Conservation (phyloP, 805 yeast genomes). For the Cyberlindnera japonica region DNA sequence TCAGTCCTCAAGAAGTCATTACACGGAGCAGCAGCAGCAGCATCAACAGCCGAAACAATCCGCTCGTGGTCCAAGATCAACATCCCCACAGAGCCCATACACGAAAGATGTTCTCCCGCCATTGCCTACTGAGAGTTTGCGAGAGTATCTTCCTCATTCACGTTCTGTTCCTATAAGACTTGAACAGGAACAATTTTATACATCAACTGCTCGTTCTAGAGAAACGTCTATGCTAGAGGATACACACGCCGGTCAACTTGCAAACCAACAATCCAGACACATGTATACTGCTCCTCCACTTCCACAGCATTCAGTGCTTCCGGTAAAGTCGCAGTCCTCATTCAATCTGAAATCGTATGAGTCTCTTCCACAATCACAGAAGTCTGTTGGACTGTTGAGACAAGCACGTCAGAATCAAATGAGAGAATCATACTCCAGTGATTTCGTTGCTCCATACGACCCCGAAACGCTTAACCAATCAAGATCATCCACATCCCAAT, state of each 20-base stretch:
- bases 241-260: too few relatives aligned
- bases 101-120: constrained; percentile 6
- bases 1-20: constrained; percentile 25
- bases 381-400: constrained; percentile 6
- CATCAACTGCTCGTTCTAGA: constrained; percentile 9
- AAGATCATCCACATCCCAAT: constrained; percentile 22
- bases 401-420: constrained; percentile 15
- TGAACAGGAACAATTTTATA: constrained; percentile 10
- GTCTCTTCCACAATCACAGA: neutral
- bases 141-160: constrained; percentile 21
- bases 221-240: constrained; percentile 7
- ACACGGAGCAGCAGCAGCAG: constrained; percentile 5
- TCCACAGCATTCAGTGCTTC: constrained; percentile 22
- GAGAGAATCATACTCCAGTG: constrained; percentile 13
- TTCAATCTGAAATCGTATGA: constrained; percentile 15
- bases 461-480: constrained; percentile 31
- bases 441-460: constrained; percentile 30
- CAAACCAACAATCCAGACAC: constrained; percentile 6
- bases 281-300: constrained; percentile 19
- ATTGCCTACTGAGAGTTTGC: constrained; percentile 1
- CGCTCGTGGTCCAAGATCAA: too few relatives aligned
- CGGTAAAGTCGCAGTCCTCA: constrained; percentile 24
- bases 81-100: constrained; percentile 9
- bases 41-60: too few relatives aligned
- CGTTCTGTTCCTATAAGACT: constrained; percentile 23